A percentile compares a stretch with the other conserved stretches of the same genome.
Evolutionary conservation across 2,329 filamentous ascomycete species (phyloP).

Genomic region (Paraphoma sp.): DNA sequence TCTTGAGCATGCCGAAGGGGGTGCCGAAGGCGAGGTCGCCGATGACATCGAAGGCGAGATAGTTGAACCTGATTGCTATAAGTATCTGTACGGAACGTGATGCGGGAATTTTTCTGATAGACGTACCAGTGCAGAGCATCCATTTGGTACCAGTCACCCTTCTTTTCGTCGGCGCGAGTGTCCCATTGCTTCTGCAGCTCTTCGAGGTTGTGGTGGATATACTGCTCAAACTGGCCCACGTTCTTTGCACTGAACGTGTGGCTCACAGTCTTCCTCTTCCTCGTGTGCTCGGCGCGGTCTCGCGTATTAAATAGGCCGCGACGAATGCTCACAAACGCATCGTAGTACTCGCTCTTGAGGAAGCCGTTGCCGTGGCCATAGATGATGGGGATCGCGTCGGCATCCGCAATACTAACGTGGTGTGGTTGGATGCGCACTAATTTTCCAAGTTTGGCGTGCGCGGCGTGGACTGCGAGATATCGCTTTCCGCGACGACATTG

Average conservation of each 20-base stretch:
- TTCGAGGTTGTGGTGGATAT: conserved; percentile 81
- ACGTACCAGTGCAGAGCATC: conserved; percentile 72
- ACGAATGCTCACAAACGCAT: conserved; percentile 86
- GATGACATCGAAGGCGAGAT: conserved; percentile 60
- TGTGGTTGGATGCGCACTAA: conserved; percentile 84
- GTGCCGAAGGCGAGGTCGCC: conserved; percentile 74
- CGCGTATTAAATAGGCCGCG: conserved; percentile 90
- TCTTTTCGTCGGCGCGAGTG: conserved; percentile 60
- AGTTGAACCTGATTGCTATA: conserved; percentile 67
- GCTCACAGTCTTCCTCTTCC: conserved; percentile 87
- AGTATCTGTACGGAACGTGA: background rate
- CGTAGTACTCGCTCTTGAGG: conserved; percentile 77
- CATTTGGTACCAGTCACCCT: conserved; percentile 65
- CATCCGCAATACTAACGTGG: conserved; percentile 82
- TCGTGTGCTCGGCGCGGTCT: conserved; percentile 79
- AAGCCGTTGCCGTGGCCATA: conserved; percentile 70
- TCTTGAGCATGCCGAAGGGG: conserved; percentile 82
- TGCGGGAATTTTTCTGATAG: background rate
- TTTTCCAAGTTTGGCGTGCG: conserved; percentile 78
- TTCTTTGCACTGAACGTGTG: conserved; percentile 87
- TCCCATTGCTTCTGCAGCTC: conserved; percentile 78
- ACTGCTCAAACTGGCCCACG: conserved; percentile 84
- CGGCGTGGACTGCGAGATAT: conserved; percentile 67
- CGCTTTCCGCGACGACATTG: conserved; percentile 66
- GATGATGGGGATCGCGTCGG: conserved; percentile 74